Evolutionary conservation across 1,284 basidiomycete species (phyloP).

Genomic region (Chiua sp.): DNA sequence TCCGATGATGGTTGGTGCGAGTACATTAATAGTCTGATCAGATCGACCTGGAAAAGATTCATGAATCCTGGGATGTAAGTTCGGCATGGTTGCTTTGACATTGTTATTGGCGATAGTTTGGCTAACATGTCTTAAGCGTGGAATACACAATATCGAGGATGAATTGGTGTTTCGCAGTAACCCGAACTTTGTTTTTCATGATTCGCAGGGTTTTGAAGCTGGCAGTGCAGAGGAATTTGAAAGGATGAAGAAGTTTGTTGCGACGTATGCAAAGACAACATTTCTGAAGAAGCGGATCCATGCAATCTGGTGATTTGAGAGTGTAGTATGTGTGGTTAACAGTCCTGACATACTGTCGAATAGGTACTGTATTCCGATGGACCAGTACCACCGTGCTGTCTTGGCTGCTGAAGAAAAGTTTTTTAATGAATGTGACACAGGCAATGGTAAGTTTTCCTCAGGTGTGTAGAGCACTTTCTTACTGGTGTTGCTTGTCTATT

Average conservation of each 20-base stretch:
- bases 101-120: too few relatives aligned
- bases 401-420: slow-evolving; percentile 1
- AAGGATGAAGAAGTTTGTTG: background rate
- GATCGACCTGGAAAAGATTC: too few relatives aligned
- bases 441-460: background rate
- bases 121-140: too few relatives aligned
- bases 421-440: slow-evolving; percentile 1
- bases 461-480: background rate
- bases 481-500: background rate
- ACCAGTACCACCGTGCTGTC: background rate
- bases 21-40: too few relatives aligned
- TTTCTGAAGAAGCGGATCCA: slow-evolving; percentile 1
- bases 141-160: too few relatives aligned
- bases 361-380: slow-evolving; percentile 8
- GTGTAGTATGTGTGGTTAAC: too few relatives aligned
- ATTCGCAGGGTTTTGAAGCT: background rate
- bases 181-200: slow-evolving; percentile 1
- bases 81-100: too few relatives aligned
- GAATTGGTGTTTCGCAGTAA: background rate
- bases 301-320: background rate
- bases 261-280: background rate
- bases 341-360: too few relatives aligned
- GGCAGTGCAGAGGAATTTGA: background rate
- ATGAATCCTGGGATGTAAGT: too few relatives aligned
- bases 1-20: too few relatives aligned